phyloP scores from a whole-genome alignment of 768 basidiomycete species.

The Cytidiella melzeri region DNA sequence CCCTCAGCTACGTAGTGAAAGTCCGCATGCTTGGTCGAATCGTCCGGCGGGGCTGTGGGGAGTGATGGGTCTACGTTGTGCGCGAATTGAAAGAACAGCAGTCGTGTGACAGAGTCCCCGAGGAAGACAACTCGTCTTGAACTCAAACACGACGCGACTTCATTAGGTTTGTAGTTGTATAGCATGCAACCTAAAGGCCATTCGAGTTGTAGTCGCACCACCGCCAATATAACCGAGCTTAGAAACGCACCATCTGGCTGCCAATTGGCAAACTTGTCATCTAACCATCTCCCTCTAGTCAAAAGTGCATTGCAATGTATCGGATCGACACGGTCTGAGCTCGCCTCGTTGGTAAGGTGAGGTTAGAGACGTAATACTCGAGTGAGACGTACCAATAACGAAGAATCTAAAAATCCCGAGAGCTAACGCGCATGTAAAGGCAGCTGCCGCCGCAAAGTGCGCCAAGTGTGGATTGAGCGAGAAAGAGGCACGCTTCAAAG shows the following conservation, averaged over 20 bases:
- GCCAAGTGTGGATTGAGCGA: constrained; percentile 38
- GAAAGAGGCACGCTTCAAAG: constrained; percentile 21
- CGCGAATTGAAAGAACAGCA: constrained; percentile 71
- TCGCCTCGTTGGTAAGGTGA: neutral
- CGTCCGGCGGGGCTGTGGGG: constrained; percentile 44
- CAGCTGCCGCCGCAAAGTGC: constrained; percentile 39
- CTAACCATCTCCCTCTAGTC: constrained; percentile 74
- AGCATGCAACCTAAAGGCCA: constrained; percentile 68
- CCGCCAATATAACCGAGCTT: neutral
- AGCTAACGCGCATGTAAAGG: constrained; percentile 34
- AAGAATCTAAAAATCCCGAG: constrained; percentile 38
- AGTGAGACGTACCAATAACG: constrained; percentile 36
- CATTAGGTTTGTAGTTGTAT: constrained; percentile 50
- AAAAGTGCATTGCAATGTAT: constrained; percentile 68
- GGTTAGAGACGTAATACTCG: neutral
- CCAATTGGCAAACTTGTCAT: constrained; percentile 63
- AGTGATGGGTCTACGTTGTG: constrained; percentile 52
- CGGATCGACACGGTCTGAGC: constrained; percentile 64
- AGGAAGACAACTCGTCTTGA: constrained; percentile 64
- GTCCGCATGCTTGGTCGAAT: constrained; percentile 66
- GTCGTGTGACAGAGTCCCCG: constrained; percentile 80
- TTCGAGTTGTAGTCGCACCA: neutral
- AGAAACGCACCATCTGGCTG: constrained; percentile 70
- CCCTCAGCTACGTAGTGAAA: constrained; percentile 40
- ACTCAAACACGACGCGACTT: constrained; percentile 50